A percentile compares a stretch with the other conserved stretches of the same genome.
These are phyloP conservation scores for Fusarium sp. DNA, from an alignment of 2,329 filamentous ascomycete species.

Conservation along the genomic window DNA sequence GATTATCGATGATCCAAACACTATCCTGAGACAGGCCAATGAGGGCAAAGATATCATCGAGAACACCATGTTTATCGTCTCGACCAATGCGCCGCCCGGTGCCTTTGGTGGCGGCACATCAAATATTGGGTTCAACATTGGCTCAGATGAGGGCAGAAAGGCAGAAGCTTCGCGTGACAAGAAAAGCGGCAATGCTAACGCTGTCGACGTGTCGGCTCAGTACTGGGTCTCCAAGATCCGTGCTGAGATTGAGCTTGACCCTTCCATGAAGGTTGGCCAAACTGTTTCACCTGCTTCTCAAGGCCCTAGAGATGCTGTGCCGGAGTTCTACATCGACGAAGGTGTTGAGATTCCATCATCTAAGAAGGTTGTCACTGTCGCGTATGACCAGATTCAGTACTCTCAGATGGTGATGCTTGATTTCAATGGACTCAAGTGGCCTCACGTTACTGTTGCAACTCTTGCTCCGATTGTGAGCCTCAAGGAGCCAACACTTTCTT, in stretches of 20 bases:
- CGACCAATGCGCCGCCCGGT: not conserved
- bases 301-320: not conserved
- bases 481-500: not conserved
- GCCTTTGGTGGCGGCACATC: not conserved
- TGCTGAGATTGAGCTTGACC: not conserved
- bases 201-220: not conserved
- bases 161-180: not conserved
- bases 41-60: not conserved
- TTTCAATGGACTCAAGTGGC: not conserved
- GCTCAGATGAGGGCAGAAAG: not conserved
- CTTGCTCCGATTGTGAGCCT: not conserved
- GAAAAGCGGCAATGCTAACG: not conserved
- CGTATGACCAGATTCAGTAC: not conserved
- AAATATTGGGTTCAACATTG: not conserved
- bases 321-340: not conserved
- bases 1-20: not conserved
- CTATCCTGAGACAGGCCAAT: not conserved
- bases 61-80: not conserved
- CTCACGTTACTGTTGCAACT: not conserved
- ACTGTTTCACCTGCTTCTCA: not conserved
- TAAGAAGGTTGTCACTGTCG: not conserved
- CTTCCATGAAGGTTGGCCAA: not conserved
- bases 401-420: not conserved
- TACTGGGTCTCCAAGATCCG: not conserved
- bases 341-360: not conserved